Base-by-base conservation (phyloP, 805 yeast genomes). In the Komagataella pseudopastoris region DNA sequence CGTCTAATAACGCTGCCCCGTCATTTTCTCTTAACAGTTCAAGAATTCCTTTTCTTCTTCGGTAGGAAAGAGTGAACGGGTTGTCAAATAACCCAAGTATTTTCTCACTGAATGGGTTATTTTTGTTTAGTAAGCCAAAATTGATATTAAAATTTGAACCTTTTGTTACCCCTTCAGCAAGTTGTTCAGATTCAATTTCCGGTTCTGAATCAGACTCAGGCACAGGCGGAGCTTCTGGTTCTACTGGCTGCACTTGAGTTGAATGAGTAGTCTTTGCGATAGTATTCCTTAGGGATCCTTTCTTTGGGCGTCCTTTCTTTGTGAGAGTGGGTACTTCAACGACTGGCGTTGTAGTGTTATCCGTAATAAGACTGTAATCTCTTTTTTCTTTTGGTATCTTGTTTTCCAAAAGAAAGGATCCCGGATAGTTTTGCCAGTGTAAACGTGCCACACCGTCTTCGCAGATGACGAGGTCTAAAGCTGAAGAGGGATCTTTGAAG, bases 1-100 rank as follows among this genome's bases (percentile, higher is more conserved):
- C 59, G n/a, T 76, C 74, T 1, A 76, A 66, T 23, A 69, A 68
- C 4, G 71, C 56, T 2, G 76, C 74, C 14, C 83, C 84, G 14
- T 70, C 70, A 24, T 67, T 58, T 24, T 73, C 70, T 5, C 65
- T 62, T 4, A 80, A 55, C 7, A 77, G 57, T 7, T 68, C 61
- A 17, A 80, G 50, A 1, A 78, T 59, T 1, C 72, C 72, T 10
- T 68, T 63, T 47, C 71, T 70, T 17, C 83, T 65, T 56, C 71
- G 71, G 23, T 68, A 56, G 2, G 75, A 22, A 47, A 22, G 16
- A 18, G 17, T 14, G 20, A 47, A 22, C 14, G 23, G 44, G 8
- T 47, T 43, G 2, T 23, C 49, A 23, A 47, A 20, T 8, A 17
- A 16, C 10, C 43, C 18, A 12, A 23, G 17, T n/a, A 43, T 17